Conservation (phyloP, 257 asterid species). For the Ophiorrhiza pumila region DNA sequence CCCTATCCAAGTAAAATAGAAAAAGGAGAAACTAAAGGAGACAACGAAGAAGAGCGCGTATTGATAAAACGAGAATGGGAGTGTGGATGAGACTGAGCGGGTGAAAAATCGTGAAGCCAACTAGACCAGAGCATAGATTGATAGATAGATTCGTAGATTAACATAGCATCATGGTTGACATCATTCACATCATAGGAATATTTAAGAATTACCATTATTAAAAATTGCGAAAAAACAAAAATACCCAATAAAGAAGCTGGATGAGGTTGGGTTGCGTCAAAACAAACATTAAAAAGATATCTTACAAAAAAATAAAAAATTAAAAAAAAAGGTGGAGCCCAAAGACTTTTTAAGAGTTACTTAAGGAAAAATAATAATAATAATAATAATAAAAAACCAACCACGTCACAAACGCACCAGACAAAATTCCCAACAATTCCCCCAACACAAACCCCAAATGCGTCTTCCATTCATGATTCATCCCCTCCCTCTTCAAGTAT, state of each 20-base stretch:
- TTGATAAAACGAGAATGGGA: neutral
- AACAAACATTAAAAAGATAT: conserved; percentile 11
- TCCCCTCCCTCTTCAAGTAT: too few species aligned
- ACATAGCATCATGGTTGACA: conserved; percentile 21
- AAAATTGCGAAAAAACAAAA: conserved; percentile 8
- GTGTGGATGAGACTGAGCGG: neutral
- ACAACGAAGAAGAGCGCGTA: neutral
- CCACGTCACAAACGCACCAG: conserved; percentile 23
- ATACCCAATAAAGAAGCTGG: conserved; percentile 18
- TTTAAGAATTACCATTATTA: neutral
- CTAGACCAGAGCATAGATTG: conserved; percentile 23
- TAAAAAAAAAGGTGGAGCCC: conserved; percentile 19
- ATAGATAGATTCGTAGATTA: conserved; percentile 26
- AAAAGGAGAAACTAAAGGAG: neutral
- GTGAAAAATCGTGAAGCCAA: conserved; percentile 21
- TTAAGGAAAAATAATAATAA: neutral
- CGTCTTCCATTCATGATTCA: neutral
- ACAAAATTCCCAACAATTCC: conserved; percentile 16
- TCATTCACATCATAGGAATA: conserved; percentile 11
- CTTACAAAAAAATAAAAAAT: too few species aligned
- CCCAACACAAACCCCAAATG: conserved; percentile 1
- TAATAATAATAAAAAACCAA: neutral
- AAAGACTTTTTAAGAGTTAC: neutral
- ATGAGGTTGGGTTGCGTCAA: conserved; percentile 17
- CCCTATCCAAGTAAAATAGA: neutral